Percentiles rank a stretch among this genome's conserved stretches.
Evolutionary conservation across 768 basidiomycete species (phyloP).

Genomic region (Boletus huronensis): DNA sequence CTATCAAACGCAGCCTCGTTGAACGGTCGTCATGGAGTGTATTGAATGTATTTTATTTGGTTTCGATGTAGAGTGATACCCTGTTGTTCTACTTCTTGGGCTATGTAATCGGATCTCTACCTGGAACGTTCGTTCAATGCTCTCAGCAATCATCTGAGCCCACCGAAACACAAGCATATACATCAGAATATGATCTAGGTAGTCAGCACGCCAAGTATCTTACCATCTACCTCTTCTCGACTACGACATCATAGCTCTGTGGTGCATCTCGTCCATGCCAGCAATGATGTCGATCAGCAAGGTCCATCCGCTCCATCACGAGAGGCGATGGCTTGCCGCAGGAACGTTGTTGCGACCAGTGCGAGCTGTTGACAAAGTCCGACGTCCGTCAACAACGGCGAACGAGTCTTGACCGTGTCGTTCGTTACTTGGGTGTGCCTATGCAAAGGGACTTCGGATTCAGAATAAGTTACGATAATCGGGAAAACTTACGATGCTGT

Average conservation of each 20-base stretch:
- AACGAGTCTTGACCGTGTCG: too few relatives aligned
- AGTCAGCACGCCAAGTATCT: too few relatives aligned
- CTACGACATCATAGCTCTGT: too few relatives aligned
- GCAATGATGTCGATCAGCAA: too few relatives aligned
- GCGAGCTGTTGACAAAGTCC: neutral
- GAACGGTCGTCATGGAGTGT: neutral
- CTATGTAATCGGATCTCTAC: too few relatives aligned
- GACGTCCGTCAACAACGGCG: neutral
- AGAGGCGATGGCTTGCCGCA: neutral
- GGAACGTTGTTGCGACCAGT: neutral
- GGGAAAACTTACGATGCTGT: too few relatives aligned
- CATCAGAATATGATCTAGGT: too few relatives aligned
- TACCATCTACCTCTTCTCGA: too few relatives aligned
- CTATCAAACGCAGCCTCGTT: constrained; percentile 13
- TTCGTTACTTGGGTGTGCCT: too few relatives aligned
- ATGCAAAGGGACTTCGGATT: too few relatives aligned
- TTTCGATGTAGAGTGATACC: neutral
- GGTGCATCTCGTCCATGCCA: too few relatives aligned
- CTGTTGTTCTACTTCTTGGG: neutral
- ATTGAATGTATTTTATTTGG: neutral
- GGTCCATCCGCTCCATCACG: neutral
- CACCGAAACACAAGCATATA: neutral
- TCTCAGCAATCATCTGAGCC: neutral
- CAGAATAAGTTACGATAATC: too few relatives aligned
- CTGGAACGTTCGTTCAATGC: neutral